Percentiles rank a stretch among this genome's conserved stretches.
These are phyloP conservation scores for Areca catechu DNA, from an alignment of 176 grass and related monocot genomes.

Conservation along the genomic window DNA sequence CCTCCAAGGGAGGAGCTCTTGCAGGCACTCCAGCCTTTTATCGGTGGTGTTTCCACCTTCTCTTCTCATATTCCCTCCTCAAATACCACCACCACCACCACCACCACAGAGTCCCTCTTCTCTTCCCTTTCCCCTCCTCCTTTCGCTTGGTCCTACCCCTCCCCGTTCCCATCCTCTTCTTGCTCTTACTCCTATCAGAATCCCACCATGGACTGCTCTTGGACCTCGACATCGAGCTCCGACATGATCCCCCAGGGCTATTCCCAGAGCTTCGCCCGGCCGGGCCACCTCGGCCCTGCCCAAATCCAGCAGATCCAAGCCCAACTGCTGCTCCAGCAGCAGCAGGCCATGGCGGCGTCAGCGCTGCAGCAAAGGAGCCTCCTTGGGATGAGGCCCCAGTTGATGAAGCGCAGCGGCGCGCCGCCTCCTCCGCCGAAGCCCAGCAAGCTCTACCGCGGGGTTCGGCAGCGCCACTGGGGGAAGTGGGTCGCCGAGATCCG, in stretches of 20 bases:
- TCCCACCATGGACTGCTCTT: slow-evolving; percentile 1
- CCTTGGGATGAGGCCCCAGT: background rate
- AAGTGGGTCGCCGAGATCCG: slow-evolving; percentile 96
- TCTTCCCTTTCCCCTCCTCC: too few species aligned
- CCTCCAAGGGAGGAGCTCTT: background rate
- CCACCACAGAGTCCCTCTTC: too few species aligned
- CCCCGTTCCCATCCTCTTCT: background rate
- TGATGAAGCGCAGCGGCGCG: slow-evolving; percentile 9
- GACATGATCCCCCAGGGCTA: background rate
- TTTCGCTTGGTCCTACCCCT: too few species aligned
- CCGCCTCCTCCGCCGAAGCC: slow-evolving; percentile 2
- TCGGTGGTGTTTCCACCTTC: background rate
- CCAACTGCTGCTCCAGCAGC: background rate
- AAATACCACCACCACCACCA: too few species aligned
- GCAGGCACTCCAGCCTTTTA: slow-evolving; percentile 6
- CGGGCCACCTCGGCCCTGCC: background rate
- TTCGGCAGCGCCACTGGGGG: slow-evolving; percentile 87
- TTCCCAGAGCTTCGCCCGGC: background rate
- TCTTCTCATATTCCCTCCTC: too few species aligned
- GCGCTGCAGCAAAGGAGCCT: background rate
- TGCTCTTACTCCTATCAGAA: background rate
- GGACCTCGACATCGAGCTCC: background rate
- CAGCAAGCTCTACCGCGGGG: slow-evolving; percentile 18
- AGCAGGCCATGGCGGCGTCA: background rate
- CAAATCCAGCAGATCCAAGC: background rate